phyloP scores from a whole-genome alignment of 192 early-diverging fungal genomes.

The Paraglomus occultum region DNA sequence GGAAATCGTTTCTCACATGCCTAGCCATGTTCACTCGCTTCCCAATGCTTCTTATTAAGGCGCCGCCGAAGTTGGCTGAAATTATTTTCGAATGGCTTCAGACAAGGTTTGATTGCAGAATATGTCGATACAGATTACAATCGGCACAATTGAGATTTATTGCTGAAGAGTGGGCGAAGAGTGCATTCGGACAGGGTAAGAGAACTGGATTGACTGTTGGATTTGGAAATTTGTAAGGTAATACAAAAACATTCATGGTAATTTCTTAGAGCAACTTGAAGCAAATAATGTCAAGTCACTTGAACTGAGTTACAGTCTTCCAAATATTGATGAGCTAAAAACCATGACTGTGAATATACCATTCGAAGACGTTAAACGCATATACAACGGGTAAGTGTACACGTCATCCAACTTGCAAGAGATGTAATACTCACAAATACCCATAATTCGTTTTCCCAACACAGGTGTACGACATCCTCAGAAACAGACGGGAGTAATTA shows the following conservation, averaged over 20 bases:
- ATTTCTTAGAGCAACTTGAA: background rate
- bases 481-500: too few relatives aligned
- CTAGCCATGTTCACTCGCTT: constrained; percentile 1
- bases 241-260: background rate
- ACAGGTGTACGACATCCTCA: background rate
- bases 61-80: background rate
- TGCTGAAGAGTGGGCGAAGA: background rate
- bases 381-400: constrained; percentile 3
- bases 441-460: background rate
- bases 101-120: constrained; percentile 12
- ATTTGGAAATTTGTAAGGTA: background rate
- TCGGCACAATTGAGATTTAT: background rate
- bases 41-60: constrained; percentile 15
- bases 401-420: too few relatives aligned
- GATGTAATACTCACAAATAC: background rate
- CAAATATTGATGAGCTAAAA: constrained; percentile 19
- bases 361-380: background rate
- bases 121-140: constrained; percentile 9
- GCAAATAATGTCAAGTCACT: background rate
- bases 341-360: constrained; percentile 5
- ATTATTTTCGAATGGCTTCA: constrained; percentile 15
- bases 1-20: too few relatives aligned
- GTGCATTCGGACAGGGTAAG: background rate
- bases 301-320: constrained; percentile 3
- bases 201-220: background rate